Evolutionary conservation across 768 basidiomycete genomes (phyloP).

Genomic region (Lactarius trivialis): DNA sequence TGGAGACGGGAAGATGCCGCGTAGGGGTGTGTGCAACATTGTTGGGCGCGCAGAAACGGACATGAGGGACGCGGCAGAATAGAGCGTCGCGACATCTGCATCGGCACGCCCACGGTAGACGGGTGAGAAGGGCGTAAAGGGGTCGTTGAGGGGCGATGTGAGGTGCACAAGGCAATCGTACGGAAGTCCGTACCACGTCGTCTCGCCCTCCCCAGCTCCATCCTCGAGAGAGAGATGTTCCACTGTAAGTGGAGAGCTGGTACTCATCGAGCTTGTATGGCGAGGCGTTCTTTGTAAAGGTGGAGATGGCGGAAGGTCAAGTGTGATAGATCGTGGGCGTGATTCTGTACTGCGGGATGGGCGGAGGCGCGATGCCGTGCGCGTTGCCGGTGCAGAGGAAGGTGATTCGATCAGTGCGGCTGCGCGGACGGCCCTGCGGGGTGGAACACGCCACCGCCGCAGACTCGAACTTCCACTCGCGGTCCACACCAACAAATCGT

Average conservation of each 20-base stretch:
- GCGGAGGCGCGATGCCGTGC: conserved; percentile 2
- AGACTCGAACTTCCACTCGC: conserved; percentile 79
- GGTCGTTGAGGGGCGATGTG: conserved; percentile 54
- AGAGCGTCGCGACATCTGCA: conserved; percentile 77
- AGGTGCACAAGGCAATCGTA: conserved; percentile 65
- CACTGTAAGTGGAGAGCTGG: background rate
- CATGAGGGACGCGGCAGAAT: conserved; percentile 77
- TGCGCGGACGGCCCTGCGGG: conserved; percentile 36
- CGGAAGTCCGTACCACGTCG: conserved; percentile 55
- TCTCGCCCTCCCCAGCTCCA: conserved; percentile 27
- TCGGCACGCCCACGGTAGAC: conserved; percentile 39
- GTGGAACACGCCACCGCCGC: conserved; percentile 73
- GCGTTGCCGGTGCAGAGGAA: background rate
- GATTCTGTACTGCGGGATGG: conserved; percentile 19
- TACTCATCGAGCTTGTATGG: conserved; percentile 24
- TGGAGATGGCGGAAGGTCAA: conserved; percentile 19
- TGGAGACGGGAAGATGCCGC: conserved; percentile 29
- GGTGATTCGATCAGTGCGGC: conserved; percentile 20
- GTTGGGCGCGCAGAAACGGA: conserved; percentile 46
- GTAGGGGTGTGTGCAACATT: conserved; percentile 32
- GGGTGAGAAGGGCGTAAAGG: conserved; percentile 42
- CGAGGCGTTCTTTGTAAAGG: conserved; percentile 24
- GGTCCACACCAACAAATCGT: conserved; percentile 85
- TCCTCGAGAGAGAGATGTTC: conserved; percentile 10
- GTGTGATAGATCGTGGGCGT: conserved; percentile 18